These are phyloP conservation scores for Penicillium sp. DNA, from an alignment of 2,329 filamentous ascomycete genomes.

Conservation along the genomic window DNA sequence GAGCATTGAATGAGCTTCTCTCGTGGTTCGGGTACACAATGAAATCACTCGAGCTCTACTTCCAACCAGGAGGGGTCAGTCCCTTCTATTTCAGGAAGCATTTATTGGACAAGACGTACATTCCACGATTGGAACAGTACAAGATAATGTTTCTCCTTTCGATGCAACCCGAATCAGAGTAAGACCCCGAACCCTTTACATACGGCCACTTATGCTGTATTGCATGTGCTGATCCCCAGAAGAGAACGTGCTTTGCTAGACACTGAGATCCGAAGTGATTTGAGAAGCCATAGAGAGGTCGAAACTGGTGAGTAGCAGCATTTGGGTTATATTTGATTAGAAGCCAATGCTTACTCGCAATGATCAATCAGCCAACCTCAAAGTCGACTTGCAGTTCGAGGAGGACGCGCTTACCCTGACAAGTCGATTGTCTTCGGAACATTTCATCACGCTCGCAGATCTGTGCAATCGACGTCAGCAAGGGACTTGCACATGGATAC, in stretches of 20 bases:
- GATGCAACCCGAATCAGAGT: constrained; percentile 32
- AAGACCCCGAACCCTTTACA: not conserved
- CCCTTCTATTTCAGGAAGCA: constrained; percentile 28
- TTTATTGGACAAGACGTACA: constrained; percentile 31
- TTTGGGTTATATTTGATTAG: no score
- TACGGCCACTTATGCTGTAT: no score
- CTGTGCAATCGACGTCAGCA: constrained; percentile 32
- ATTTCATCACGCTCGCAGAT: constrained; percentile 33
- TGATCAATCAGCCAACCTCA: no score
- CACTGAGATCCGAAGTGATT: no score
- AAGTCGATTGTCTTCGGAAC: no score
- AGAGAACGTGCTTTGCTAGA: not conserved
- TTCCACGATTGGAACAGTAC: constrained; percentile 35
- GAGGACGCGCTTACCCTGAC: no score
- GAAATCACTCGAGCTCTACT: constrained; percentile 32
- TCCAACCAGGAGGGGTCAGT: constrained; percentile 38
- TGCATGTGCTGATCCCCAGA: not conserved
- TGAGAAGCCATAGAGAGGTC: no score
- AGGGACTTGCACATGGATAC: constrained; percentile 34
- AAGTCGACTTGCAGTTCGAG: no score
- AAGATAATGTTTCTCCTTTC: constrained; percentile 33
- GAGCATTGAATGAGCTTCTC: constrained; percentile 26
- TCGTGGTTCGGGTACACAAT: constrained; percentile 28
- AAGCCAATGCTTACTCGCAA: no score
- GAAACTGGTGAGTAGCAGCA: no score